Percentiles rank a stretch among this genome's conserved stretches.
Evolutionary conservation across 2,329 filamentous ascomycete species (phyloP).

Genomic region (Tolypocladium album): DNA sequence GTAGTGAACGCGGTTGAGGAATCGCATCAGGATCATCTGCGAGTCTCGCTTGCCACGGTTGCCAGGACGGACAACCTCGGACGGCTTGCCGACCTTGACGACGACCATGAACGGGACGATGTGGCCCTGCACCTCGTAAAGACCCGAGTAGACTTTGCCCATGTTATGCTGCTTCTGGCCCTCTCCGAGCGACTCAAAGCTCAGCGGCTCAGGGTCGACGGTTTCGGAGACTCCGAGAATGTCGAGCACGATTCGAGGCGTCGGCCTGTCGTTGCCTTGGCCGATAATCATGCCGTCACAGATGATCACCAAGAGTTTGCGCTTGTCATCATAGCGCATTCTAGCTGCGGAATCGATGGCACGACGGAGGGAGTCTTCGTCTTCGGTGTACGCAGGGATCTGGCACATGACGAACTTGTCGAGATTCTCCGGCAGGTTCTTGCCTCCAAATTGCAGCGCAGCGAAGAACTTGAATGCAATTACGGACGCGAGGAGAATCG

Average conservation of each 20-base stretch:
- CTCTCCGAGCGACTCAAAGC: slow-evolving; percentile 93
- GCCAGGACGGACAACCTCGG: slow-evolving; percentile 85
- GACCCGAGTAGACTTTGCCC: slow-evolving; percentile 95
- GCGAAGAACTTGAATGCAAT: slow-evolving; percentile 96
- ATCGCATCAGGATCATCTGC: slow-evolving; percentile 96
- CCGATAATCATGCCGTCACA: slow-evolving; percentile 99
- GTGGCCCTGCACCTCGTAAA: slow-evolving; percentile 96
- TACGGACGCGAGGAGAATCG: slow-evolving; percentile 66
- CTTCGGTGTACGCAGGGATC: slow-evolving; percentile 95
- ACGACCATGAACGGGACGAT: slow-evolving; percentile 96
- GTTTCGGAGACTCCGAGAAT: slow-evolving; percentile 92
- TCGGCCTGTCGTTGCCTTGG: slow-evolving; percentile 93
- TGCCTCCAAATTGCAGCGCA: slow-evolving; percentile 83
- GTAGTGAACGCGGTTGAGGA: slow-evolving; percentile 98
- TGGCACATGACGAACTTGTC: slow-evolving; percentile 99
- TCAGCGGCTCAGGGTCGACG: slow-evolving; percentile 88
- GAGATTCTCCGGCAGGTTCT: slow-evolving; percentile 87
- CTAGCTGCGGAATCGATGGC: slow-evolving; percentile 92
- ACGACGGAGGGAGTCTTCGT: slow-evolving; percentile 92
- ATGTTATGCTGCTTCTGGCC: slow-evolving; percentile 98
- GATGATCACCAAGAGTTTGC: slow-evolving; percentile 83
- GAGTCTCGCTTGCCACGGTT: slow-evolving; percentile 99
- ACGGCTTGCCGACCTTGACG: slow-evolving; percentile 96
- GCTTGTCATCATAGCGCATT: slow-evolving; percentile 97
- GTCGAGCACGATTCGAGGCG: slow-evolving; percentile 89